Percentiles rank a stretch among this genome's conserved stretches.
Conservation (phyloP, 2,329 filamentous ascomycete species). For the Calonectria montana region DNA sequence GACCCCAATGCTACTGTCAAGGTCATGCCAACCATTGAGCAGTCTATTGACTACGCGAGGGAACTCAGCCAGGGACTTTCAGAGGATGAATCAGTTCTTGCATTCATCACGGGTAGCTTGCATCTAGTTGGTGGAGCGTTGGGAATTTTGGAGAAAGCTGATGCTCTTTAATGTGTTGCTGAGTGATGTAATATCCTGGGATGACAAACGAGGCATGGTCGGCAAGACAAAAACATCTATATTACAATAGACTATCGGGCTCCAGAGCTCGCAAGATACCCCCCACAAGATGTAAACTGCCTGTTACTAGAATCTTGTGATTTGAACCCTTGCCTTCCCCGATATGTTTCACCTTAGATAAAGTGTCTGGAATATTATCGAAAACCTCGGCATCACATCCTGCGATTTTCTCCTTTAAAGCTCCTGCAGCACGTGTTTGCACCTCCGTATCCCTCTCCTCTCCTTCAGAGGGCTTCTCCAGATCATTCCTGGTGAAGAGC, state of each 20-base stretch:
- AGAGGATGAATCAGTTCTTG: constrained; percentile 54
- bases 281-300: constrained; percentile 86
- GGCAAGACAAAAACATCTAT: constrained; percentile 6
- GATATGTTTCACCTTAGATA: constrained; percentile 65
- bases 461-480: constrained; percentile 30
- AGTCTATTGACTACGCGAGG: constrained; percentile 63
- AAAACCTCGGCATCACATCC: constrained; percentile 59
- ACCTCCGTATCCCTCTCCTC: constrained; percentile 65
- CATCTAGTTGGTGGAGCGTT: constrained; percentile 70
- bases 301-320: constrained; percentile 79
- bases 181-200: neutral
- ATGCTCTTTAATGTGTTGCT: constrained; percentile 51
- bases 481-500: constrained; percentile 83
- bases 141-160: constrained; percentile 59
- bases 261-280: constrained; percentile 80
- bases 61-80: constrained; percentile 45
- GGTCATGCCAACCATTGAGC: constrained; percentile 65
- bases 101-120: constrained; percentile 71
- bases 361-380: constrained; percentile 79
- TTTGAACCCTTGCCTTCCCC: constrained; percentile 47
- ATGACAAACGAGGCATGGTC: constrained; percentile 11
- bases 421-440: constrained; percentile 73
- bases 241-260: constrained; percentile 52
- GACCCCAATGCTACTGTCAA: constrained; percentile 59
- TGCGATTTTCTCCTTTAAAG: constrained; percentile 68